Conservation (phyloP, 495 filamentous ascomycete genomes). For the Podospora anserina region DNA sequence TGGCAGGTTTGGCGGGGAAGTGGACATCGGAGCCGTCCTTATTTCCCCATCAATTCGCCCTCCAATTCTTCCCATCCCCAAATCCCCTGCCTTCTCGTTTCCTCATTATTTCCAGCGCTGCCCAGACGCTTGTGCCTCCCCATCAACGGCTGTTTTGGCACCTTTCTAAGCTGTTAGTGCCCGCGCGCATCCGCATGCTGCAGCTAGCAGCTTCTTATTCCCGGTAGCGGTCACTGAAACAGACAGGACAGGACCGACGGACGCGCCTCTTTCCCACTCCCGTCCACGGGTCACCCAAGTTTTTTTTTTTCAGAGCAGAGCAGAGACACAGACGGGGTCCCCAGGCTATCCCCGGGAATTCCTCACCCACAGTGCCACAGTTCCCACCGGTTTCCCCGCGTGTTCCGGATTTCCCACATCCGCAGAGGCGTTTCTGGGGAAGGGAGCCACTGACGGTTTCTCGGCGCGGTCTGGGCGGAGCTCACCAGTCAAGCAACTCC, state of each 20-base stretch:
- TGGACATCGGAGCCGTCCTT: slow-evolving; percentile 2
- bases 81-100: background rate
- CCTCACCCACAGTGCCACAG: background rate
- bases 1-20: slow-evolving; percentile 5
- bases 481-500: slow-evolving; percentile 9
- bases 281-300: background rate
- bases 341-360: slow-evolving; percentile 8
- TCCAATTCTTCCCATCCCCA: background rate
- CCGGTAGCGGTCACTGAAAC: background rate
- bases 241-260: too few species aligned
- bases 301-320: background rate
- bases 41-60: slow-evolving; percentile 5
- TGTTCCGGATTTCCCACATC: background rate
- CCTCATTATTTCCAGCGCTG: slow-evolving; percentile 20
- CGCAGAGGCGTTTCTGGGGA: slow-evolving; percentile 2
- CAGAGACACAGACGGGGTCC: background rate
- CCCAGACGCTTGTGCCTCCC: slow-evolving; percentile 23
- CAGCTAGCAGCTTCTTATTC: background rate
- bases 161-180: background rate
- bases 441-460: background rate
- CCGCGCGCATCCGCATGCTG: background rate
- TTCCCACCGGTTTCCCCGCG: background rate
- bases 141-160: background rate
- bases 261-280: background rate
- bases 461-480: slow-evolving; percentile 1